phyloP scores from a whole-genome alignment of 352 stramenopile species.

The Phytopythium sindhum region DNA sequence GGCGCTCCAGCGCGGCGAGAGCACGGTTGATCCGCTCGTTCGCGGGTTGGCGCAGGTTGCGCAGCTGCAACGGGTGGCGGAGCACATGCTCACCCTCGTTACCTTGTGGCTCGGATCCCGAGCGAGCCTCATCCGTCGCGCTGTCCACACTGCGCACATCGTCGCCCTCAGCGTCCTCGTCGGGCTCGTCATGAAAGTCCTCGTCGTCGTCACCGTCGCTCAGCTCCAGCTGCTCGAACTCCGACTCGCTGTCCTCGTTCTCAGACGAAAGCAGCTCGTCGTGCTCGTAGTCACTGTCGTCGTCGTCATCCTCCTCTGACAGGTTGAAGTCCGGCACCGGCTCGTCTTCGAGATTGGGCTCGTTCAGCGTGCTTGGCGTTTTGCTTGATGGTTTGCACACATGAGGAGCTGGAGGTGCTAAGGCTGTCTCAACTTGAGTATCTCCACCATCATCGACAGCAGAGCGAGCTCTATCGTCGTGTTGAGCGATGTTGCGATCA shows the following conservation, averaged over 20 bases:
- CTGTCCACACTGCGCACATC: not conserved
- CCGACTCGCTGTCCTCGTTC: conserved; percentile 65
- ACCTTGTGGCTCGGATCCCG: conserved; percentile 12
- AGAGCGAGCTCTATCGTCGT: not conserved
- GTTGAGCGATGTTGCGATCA: not conserved
- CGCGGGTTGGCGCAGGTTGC: conserved; percentile 39
- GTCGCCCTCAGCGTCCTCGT: conserved; percentile 15
- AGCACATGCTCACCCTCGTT: conserved; percentile 9
- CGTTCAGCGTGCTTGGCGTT: not conserved
- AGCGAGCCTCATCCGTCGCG: conserved; percentile 1
- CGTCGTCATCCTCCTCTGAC: conserved; percentile 38
- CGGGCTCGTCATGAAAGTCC: conserved; percentile 20
- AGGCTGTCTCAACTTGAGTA: too few relatives aligned
- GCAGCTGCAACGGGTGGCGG: conserved; percentile 49
- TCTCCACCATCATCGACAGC: not conserved
- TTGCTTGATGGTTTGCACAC: not conserved
- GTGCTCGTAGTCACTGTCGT: conserved; percentile 84
- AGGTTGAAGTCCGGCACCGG: conserved; percentile 9
- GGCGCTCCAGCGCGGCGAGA: conserved; percentile 60
- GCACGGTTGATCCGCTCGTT: conserved; percentile 52
- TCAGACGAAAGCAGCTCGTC: conserved; percentile 79
- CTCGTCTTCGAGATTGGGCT: conserved; percentile 12
- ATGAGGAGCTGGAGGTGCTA: not conserved
- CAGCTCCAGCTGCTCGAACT: conserved; percentile 76
- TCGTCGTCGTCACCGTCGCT: conserved; percentile 57